Evolutionary conservation across 2,329 filamentous ascomycete species (phyloP).

Genomic region (Epichloe baconii): DNA sequence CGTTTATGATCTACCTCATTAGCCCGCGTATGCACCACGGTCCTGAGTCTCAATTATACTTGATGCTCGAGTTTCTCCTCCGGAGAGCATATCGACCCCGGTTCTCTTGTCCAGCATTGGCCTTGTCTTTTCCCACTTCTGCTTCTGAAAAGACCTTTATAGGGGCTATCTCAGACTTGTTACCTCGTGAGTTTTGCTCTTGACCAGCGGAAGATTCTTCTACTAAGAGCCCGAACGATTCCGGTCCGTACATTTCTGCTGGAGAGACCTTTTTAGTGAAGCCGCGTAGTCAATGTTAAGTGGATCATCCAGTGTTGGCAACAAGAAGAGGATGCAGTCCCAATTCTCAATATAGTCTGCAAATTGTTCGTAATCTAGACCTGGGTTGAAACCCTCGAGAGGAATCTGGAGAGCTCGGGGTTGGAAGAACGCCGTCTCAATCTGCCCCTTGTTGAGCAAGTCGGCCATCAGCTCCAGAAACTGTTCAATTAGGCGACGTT

Average conservation of each 20-base stretch:
- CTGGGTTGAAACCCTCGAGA: background rate
- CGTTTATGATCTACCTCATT: too few relatives aligned
- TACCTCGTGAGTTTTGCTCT: background rate
- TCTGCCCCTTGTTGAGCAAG: background rate
- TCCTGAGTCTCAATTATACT: background rate
- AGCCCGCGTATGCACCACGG: too few relatives aligned
- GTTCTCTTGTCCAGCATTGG: background rate
- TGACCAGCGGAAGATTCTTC: background rate
- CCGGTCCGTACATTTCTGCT: background rate
- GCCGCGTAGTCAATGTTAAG: background rate
- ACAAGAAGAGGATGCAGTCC: slow-evolving; percentile 1
- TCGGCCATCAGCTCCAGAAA: slow-evolving; percentile 1
- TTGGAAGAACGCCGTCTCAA: background rate
- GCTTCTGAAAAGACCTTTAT: background rate
- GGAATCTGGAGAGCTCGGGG: background rate
- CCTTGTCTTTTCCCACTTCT: too few relatives aligned
- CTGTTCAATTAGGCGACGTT: slow-evolving; percentile 3
- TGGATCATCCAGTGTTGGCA: background rate
- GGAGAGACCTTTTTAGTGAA: background rate
- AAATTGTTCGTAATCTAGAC: slow-evolving; percentile 2
- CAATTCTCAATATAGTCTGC: background rate
- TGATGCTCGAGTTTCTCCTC: background rate
- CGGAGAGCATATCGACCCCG: background rate
- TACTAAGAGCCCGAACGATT: background rate
- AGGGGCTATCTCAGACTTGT: background rate